Percentiles rank a stretch among this genome's conserved stretches.
phyloP scores from a whole-genome alignment of 352 stramenopile species.

The Globisporangium solare region DNA sequence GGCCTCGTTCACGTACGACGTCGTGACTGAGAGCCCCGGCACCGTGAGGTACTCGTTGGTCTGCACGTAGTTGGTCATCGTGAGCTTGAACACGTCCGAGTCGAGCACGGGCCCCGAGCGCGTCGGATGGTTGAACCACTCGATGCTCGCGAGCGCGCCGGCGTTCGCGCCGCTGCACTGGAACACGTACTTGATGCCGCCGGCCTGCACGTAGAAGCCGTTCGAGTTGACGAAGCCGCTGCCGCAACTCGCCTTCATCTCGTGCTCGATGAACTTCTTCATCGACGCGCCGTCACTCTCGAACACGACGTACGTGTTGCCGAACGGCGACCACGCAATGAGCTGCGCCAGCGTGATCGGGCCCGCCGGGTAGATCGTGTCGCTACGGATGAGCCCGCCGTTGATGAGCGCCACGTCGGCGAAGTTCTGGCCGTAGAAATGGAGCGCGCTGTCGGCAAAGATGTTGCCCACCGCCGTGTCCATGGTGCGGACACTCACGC shows the following conservation, averaged over 20 bases:
- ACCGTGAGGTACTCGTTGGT: conserved; percentile 38
- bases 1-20: too few species aligned
- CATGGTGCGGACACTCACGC: too few species aligned
- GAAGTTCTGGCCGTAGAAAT: too few species aligned
- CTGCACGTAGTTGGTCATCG: conserved; percentile 52
- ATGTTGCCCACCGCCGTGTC: too few species aligned
- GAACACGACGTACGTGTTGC: conserved; percentile 51
- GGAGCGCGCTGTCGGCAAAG: too few species aligned
- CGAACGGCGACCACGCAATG: conserved; percentile 14
- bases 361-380: too few species aligned
- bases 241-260: conserved; percentile 46
- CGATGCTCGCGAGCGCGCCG: conserved; percentile 36
- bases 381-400: too few species aligned
- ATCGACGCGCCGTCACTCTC: conserved; percentile 47
- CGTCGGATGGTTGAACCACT: conserved; percentile 52
- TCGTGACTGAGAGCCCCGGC: conserved; percentile 17
- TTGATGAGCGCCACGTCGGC: too few species aligned
- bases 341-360: too few species aligned
- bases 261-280: conserved; percentile 45
- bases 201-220: conserved; percentile 55
- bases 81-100: conserved; percentile 49
- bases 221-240: conserved; percentile 37
- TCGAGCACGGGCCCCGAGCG: conserved; percentile 36
- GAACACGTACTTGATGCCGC: conserved; percentile 64
- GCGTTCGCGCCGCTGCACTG: conserved; percentile 31